These are phyloP conservation scores for Basipetospora chlamydospora DNA, from an alignment of 2,329 filamentous ascomycete species.

Conservation along the genomic window DNA sequence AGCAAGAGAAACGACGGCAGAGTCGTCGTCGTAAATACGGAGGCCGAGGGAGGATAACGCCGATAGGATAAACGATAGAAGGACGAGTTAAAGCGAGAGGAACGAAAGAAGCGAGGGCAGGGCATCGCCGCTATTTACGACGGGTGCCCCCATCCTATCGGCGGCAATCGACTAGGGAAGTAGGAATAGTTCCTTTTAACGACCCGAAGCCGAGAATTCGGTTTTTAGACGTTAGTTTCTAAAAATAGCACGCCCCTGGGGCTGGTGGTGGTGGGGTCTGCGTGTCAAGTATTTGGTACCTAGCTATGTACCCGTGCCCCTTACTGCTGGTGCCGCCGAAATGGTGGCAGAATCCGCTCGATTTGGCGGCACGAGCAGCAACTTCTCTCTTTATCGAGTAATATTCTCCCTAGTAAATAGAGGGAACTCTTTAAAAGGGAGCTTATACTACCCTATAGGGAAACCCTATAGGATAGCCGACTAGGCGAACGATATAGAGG, in stretches of 20 bases:
- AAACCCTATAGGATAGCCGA: no score
- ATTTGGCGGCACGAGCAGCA: conserved; percentile 1
- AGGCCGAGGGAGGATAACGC: neutral
- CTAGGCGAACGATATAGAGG: no score
- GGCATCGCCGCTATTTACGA: neutral
- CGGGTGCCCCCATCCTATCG: neutral
- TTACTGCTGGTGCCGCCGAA: conserved; percentile 1
- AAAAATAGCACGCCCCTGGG: neutral
- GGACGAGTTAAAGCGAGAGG: neutral
- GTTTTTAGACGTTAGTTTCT: neutral
- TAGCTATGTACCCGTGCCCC: conserved; percentile 1
- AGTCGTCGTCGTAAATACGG: neutral
- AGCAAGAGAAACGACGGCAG: neutral
- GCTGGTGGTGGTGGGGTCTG: neutral
- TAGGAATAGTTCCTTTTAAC: neutral
- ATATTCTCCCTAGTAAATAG: no score
- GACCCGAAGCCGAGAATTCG: neutral
- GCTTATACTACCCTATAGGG: no score
- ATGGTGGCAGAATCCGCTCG: conserved; percentile 1
- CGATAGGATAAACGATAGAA: no score
- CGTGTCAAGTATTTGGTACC: conserved; percentile 1
- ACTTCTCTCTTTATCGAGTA: conserved; percentile 1
- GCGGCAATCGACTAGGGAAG: neutral
- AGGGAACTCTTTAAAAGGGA: no score
- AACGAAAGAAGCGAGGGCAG: neutral